Evolutionary conservation across 306 rosid species (phyloP), one percentile per base, ranked within the genome.

Genomic region (Gleditsia sinensis): DNA sequence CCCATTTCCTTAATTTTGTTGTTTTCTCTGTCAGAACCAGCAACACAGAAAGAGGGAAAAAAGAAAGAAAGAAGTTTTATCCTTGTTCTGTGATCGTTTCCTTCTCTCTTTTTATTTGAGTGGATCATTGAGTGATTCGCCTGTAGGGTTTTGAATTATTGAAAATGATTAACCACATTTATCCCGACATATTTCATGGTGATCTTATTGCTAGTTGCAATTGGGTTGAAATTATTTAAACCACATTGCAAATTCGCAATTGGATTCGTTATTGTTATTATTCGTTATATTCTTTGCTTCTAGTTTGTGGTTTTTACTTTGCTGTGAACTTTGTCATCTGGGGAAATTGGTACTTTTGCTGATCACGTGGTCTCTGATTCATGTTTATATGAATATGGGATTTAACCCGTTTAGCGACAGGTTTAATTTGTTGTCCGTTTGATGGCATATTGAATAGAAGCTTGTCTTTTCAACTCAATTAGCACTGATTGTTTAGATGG

Each of bases 121-220:
- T 79, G 16, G 56, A 34, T 74, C 23, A 6, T 9, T 46, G 53
- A 56, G 46, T 59, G 72, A 76, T 77, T 81, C 11, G 20, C 7
- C 30, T 42, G 30, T 61, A 6, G 8, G 74, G 21, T 10, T 40
- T 27, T 78, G 16, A n/a, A n/a, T n/a, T 40, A 27, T 40, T 50
- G 27, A 20, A 32, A 23, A 16, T 5, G 36, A 13, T n/a, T 40
- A 25, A 48, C n/a, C 54, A 0, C 8, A 6, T n/a, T 57, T 24
- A 33, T 46, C 27, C n/a, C 8, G 14, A 5, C 7, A 1, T 12
- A 14, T 17, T 16, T n/a, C 14, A n/a, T 48, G 54, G 19, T 72
- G 46, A 30, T 45, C 34, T 42, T 17, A 39, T 56, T 21, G 28
- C 13, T 21, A 9, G 12, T 40, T 20, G 20, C 34, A 53, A 69